phyloP scores from a whole-genome alignment of 371 early-diverging fungal genomes.

The Mortierella sp. region DNA sequence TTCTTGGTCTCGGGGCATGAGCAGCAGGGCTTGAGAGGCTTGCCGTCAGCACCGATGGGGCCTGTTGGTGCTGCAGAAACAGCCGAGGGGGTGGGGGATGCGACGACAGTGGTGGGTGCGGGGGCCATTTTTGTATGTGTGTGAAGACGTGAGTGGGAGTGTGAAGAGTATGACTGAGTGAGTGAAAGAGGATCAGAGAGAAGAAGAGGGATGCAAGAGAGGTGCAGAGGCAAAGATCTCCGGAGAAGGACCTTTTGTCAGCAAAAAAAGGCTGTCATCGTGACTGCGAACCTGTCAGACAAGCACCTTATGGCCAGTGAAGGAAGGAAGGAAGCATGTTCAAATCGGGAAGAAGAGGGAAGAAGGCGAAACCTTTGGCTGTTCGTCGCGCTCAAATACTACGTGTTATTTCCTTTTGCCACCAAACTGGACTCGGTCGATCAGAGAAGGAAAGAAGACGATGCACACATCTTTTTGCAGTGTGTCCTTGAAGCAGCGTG shows the following conservation, averaged over 20 bases:
- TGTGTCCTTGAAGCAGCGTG: no score
- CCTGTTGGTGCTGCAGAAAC: conserved; percentile 26
- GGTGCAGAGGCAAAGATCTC: neutral
- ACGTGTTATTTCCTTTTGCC: no score
- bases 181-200: neutral
- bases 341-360: no score
- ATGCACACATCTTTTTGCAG: no score
- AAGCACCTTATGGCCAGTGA: neutral
- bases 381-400: no score
- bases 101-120: neutral
- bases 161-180: no score
- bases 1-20: conserved; percentile 97
- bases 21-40: conserved; percentile 94
- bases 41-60: conserved; percentile 66
- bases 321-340: no score
- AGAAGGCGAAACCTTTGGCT: no score
- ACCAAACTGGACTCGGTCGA: no score
- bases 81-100: conserved; percentile 6
- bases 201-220: neutral
- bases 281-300: conserved; percentile 13
- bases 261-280: neutral
- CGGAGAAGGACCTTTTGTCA: conserved; percentile 9
- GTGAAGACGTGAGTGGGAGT: neutral
- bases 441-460: no score
- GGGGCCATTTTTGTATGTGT: conserved; percentile 13